These are phyloP conservation scores for Physcia stellaris DNA, from an alignment of 495 filamentous ascomycete genomes.

Conservation along the genomic window DNA sequence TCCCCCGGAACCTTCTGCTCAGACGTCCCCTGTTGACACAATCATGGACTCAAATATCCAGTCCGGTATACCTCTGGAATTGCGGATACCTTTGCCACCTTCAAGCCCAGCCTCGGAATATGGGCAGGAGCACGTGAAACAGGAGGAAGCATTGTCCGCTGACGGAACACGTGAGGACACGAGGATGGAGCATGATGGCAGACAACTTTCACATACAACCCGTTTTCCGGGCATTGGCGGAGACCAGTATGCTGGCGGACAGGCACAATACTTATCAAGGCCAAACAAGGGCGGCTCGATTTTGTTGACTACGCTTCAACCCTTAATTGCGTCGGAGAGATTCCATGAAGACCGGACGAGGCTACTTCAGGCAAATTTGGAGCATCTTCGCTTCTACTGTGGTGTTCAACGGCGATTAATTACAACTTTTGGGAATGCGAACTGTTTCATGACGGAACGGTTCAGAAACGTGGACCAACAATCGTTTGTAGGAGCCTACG, in stretches of 20 bases:
- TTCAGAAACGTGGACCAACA: constrained; percentile 84
- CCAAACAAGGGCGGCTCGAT: neutral
- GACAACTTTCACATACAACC: neutral
- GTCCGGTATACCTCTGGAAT: constrained; percentile 9
- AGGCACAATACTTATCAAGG: neutral
- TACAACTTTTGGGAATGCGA: constrained; percentile 8
- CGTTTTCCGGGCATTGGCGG: neutral
- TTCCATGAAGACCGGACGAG: constrained; percentile 4
- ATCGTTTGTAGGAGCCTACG: constrained; percentile 73
- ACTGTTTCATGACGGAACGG: constrained; percentile 65
- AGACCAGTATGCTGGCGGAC: neutral
- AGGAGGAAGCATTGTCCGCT: neutral
- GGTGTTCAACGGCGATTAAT: constrained; percentile 12
- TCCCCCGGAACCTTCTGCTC: constrained; percentile 12
- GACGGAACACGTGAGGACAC: no score
- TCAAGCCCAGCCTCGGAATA: constrained; percentile 8
- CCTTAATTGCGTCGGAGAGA: constrained; percentile 5
- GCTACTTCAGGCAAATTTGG: constrained; percentile 1
- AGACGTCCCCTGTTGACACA: constrained; percentile 12
- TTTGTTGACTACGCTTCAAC: constrained; percentile 7
- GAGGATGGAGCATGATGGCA: no score
- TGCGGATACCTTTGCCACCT: constrained; percentile 13
- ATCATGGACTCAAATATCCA: constrained; percentile 8
- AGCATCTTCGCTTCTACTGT: constrained; percentile 7
- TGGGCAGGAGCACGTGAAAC: constrained; percentile 1